Percentiles rank a stretch among this genome's conserved stretches.
phyloP scores from a whole-genome alignment of 2,329 filamentous ascomycete genomes.

The Colletotrichum sp. region DNA sequence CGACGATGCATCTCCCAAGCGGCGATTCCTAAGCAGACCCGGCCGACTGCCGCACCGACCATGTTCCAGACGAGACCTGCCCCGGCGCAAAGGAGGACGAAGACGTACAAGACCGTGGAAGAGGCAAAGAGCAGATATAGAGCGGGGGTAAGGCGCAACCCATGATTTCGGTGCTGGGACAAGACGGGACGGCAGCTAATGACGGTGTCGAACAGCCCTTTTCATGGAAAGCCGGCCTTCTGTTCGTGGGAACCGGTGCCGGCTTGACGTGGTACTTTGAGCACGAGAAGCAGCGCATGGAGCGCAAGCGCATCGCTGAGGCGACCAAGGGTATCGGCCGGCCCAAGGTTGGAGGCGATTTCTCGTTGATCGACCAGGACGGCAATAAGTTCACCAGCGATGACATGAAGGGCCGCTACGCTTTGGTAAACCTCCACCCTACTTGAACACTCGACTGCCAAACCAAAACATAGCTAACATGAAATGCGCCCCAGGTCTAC shows the following conservation, averaged over 20 bases:
- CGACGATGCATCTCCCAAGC: slow-evolving; percentile 47
- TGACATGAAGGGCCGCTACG: slow-evolving; percentile 87
- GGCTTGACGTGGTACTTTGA: slow-evolving; percentile 91
- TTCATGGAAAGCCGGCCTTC: slow-evolving; percentile 85
- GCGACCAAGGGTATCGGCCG: slow-evolving; percentile 91
- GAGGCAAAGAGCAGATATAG: slow-evolving; percentile 64
- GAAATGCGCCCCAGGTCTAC: slow-evolving; percentile 70
- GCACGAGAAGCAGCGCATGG: slow-evolving; percentile 89
- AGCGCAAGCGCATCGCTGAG: slow-evolving; percentile 86
- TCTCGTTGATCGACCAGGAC: slow-evolving; percentile 82
- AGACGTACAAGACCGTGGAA: slow-evolving; percentile 60
- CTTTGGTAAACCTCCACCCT: slow-evolving; percentile 61
- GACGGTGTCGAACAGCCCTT: slow-evolving; percentile 69
- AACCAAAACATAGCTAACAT: not conserved
- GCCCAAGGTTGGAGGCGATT: slow-evolving; percentile 91
- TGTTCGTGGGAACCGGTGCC: slow-evolving; percentile 82
- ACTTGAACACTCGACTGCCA: not conserved
- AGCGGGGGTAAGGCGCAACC: slow-evolving; percentile 52
- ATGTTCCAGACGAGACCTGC: slow-evolving; percentile 37
- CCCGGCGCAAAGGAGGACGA: slow-evolving; percentile 42
- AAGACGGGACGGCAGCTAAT: slow-evolving; percentile 2
- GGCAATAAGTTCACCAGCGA: slow-evolving; percentile 78
- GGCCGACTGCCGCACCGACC: slow-evolving; percentile 35
- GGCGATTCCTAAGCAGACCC: slow-evolving; percentile 37
- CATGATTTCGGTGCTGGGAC: not conserved